Evolutionary conservation across 495 filamentous ascomycete genomes (phyloP).

Genomic region (Bacidia gigantensis): DNA sequence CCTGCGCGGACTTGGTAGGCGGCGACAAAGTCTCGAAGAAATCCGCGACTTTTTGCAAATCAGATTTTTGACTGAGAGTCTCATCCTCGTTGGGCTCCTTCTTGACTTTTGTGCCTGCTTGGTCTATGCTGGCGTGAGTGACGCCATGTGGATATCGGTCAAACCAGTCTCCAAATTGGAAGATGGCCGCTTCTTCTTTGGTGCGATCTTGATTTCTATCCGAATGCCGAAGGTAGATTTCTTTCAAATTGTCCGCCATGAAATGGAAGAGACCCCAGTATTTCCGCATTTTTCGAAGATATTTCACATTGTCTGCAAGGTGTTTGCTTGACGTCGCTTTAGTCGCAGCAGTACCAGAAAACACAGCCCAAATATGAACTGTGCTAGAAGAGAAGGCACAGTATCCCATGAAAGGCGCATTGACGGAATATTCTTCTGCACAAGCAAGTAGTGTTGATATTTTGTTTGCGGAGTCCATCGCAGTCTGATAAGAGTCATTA

Average conservation of each 20-base stretch:
- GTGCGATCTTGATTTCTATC: constrained; percentile 37
- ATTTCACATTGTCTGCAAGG: constrained; percentile 78
- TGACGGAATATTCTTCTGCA: constrained; percentile 62
- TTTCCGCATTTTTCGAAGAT: constrained; percentile 84
- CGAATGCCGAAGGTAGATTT: constrained; percentile 73
- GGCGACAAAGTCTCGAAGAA: constrained; percentile 80
- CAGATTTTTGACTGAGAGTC: constrained; percentile 69
- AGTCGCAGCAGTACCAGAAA: constrained; percentile 63
- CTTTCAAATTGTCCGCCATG: constrained; percentile 85
- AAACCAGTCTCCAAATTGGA: constrained; percentile 98
- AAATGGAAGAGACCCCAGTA: constrained; percentile 98
- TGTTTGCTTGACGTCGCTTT: constrained; percentile 71
- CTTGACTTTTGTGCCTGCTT: constrained; percentile 50
- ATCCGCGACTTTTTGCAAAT: constrained; percentile 86
- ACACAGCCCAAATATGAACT: constrained; percentile 83
- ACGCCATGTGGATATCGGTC: constrained; percentile 89
- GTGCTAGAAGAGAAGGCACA: constrained; percentile 86
- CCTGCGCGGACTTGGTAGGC: constrained; percentile 30
- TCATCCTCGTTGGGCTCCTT: constrained; percentile 67
- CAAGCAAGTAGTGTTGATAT: constrained; percentile 76
- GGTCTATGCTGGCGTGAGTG: constrained; percentile 67
- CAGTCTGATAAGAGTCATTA: constrained; percentile 57
- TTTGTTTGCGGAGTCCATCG: constrained; percentile 77
- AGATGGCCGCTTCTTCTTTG: constrained; percentile 50
- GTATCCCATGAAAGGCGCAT: constrained; percentile 87